A percentile compares a stretch with the other conserved stretches of the same genome.
phyloP scores from a whole-genome alignment of 176 grass and related monocot genomes.

The Carex cristatella region DNA sequence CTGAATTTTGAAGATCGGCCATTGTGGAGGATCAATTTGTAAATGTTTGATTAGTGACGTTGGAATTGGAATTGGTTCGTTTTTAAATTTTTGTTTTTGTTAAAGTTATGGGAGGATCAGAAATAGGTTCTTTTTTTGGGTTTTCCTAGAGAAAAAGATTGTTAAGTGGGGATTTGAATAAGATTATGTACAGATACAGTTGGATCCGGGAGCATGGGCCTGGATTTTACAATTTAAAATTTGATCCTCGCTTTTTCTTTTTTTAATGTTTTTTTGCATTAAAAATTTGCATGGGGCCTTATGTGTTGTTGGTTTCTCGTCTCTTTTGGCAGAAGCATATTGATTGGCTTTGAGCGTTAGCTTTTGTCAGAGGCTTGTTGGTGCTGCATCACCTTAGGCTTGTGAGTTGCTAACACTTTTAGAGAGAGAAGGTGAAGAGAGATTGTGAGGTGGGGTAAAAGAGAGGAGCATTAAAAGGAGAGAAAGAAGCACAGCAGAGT shows the following conservation, averaged over 20 bases:
- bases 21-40: constrained; percentile 34
- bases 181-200: constrained; percentile 70
- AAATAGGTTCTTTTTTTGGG: constrained; percentile 19
- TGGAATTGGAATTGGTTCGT: constrained; percentile 34
- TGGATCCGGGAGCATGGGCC: constrained; percentile 52
- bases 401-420: constrained; percentile 35
- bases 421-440: constrained; percentile 8
- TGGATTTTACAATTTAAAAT: constrained; percentile 38
- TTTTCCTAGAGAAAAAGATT: constrained; percentile 51
- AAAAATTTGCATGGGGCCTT: constrained; percentile 23
- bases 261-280: constrained; percentile 38
- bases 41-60: constrained; percentile 47
- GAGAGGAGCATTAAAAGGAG: constrained; percentile 48
- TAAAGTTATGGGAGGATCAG: constrained; percentile 33
- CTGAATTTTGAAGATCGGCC: constrained; percentile 55
- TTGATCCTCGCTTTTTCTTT: constrained; percentile 10
- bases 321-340: constrained; percentile 44
- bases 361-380: constrained; percentile 56
- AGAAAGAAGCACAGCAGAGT: constrained; percentile 42
- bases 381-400: constrained; percentile 27
- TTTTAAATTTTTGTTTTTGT: constrained; percentile 27
- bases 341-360: constrained; percentile 43
- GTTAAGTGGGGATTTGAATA: constrained; percentile 68
- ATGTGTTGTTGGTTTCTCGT: constrained; percentile 27
- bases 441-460: constrained; percentile 47